A percentile compares a stretch with the other conserved stretches of the same genome.
Conservation (phyloP, 805 yeast genomes). For the Sungouiella thailandica region DNA sequence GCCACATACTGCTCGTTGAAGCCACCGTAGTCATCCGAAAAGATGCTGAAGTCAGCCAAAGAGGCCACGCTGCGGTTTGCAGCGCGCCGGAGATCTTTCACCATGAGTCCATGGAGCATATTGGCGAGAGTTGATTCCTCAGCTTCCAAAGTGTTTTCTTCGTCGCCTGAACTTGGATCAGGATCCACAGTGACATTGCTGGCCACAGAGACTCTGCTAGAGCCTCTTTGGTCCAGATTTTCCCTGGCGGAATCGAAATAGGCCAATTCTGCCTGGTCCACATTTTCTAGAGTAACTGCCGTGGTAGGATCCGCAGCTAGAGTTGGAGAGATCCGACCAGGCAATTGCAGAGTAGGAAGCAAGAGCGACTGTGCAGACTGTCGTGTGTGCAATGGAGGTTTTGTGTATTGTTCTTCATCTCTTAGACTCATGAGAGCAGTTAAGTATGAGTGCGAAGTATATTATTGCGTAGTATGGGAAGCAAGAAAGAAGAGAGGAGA, state of each 20-base stretch:
- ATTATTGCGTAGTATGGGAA: too few relatives aligned
- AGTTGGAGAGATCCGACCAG: too few relatives aligned
- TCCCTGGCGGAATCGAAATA: neutral
- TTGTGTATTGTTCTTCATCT: too few relatives aligned
- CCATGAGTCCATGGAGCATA: neutral
- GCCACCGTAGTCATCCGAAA: slow-evolving; percentile 6
- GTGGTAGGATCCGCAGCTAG: neutral
- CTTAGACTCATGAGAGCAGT: too few relatives aligned
- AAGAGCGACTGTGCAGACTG: too few relatives aligned
- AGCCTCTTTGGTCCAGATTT: neutral
- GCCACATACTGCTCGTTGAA: slow-evolving; percentile 8
- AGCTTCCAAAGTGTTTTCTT: neutral
- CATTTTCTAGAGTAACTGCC: neutral
- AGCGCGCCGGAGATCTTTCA: too few relatives aligned
- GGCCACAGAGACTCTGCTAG: neutral
- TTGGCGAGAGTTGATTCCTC: too few relatives aligned
- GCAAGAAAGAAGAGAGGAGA: too few relatives aligned
- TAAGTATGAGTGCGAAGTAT: too few relatives aligned
- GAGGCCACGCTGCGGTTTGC: neutral
- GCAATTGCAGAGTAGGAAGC: too few relatives aligned
- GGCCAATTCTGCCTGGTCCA: neutral
- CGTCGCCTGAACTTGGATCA: neutral
- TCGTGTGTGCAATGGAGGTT: too few relatives aligned
- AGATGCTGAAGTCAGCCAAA: slow-evolving; percentile 4
- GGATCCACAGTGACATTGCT: neutral